Evolutionary conservation across 169 alveolate genomes (phyloP).

Genomic region (Cryptosporidium ryanae): DNA sequence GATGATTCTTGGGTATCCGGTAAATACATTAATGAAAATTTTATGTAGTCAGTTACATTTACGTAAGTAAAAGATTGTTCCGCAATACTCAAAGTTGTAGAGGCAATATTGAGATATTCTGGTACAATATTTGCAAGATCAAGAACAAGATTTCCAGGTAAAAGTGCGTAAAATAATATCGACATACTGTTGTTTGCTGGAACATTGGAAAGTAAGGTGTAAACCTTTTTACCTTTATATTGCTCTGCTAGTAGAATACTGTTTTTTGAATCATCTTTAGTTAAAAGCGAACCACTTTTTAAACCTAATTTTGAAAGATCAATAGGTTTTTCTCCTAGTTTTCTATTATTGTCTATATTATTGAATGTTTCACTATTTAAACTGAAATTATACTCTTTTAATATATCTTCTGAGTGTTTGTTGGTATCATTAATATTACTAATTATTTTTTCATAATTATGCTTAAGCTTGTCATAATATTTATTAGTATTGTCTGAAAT

Average conservation of each 20-base stretch:
- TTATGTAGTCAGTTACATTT: constrained; percentile 40
- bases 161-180: not conserved
- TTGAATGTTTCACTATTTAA: not conserved
- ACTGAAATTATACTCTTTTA: not conserved
- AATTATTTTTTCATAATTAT: not conserved
- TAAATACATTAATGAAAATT: constrained; percentile 49
- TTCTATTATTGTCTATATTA: not conserved
- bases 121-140: constrained; percentile 37
- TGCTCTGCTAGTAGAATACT: constrained; percentile 43
- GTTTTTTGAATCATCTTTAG: not conserved
- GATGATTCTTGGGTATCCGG: constrained; percentile 18
- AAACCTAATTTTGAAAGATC: not conserved
- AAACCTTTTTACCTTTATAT: constrained; percentile 8
- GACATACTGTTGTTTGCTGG: constrained; percentile 42
- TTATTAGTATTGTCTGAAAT: constrained; percentile 2
- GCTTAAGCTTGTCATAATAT: constrained; percentile 6
- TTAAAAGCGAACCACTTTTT: not conserved
- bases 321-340: not conserved
- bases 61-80: constrained; percentile 58
- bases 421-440: not conserved
- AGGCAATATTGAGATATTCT: constrained; percentile 5
- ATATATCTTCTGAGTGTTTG: not conserved
- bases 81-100: constrained; percentile 29
- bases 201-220: not conserved
- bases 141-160: constrained; percentile 28